Evolutionary conservation across 2,329 filamentous ascomycete genomes (phyloP).

Genomic region (Colletotrichum somersetense): DNA sequence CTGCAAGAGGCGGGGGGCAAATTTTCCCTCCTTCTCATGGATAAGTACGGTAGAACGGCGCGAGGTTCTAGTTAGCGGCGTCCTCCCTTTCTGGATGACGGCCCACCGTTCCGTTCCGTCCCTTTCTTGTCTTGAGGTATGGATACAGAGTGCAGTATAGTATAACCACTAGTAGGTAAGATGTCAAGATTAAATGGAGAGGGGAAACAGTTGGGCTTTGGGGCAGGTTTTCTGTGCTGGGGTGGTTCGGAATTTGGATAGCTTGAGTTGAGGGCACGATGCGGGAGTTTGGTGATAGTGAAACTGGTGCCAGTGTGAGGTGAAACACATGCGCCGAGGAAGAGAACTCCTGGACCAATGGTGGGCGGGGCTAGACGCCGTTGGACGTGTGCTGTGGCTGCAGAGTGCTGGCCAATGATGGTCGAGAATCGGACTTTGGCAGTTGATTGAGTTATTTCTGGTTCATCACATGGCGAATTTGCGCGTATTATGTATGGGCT

Average conservation of each 20-base stretch:
- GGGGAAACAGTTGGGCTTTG: not conserved
- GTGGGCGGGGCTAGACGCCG: conserved; percentile 48
- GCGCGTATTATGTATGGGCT: not conserved
- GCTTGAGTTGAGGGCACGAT: not conserved
- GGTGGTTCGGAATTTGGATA: not conserved
- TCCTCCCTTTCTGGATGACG: not conserved
- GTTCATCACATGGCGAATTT: conserved; percentile 19
- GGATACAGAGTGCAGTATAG: not conserved
- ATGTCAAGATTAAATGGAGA: not conserved
- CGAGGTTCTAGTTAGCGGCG: not conserved
- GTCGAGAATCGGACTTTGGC: conserved; percentile 1
- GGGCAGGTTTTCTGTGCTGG: not conserved
- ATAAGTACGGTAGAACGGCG: not conserved
- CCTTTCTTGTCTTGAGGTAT: not conserved
- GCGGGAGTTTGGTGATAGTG: conserved; percentile 42
- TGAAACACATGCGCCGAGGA: conserved; percentile 49
- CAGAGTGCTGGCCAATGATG: conserved; percentile 35
- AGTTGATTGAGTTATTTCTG: conserved; percentile 1
- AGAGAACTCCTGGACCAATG: conserved; percentile 46
- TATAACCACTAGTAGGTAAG: no score
- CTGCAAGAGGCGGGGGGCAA: not conserved
- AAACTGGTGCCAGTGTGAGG: conserved; percentile 46
- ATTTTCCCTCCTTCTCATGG: not conserved
- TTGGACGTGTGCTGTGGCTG: conserved; percentile 18
- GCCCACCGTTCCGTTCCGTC: not conserved